Evolutionary conservation across 179 eudicot genomes (phyloP).

Genomic region (Patellifolia procumbens): DNA sequence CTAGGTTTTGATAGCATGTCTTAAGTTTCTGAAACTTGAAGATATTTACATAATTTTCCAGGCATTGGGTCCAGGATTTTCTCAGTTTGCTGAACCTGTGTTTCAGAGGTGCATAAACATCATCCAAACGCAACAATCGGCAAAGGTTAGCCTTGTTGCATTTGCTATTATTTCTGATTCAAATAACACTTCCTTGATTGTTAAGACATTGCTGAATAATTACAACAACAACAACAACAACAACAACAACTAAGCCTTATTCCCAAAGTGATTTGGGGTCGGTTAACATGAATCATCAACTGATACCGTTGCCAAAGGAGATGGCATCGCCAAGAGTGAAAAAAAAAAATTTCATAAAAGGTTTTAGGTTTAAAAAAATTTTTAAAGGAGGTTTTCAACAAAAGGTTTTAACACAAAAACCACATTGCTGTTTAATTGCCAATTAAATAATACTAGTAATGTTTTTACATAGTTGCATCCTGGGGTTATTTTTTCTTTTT

Average conservation of each 20-base stretch:
- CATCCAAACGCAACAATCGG: constrained; percentile 86
- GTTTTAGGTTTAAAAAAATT: no score
- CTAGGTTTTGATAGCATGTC: background rate
- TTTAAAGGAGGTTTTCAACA: no score
- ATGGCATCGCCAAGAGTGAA: no score
- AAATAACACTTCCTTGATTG: constrained; percentile 3
- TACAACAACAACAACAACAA: no score
- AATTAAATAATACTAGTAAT: background rate
- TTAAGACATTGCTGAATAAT: no score
- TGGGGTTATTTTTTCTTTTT: background rate
- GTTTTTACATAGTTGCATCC: background rate
- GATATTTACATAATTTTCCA: constrained; percentile 43
- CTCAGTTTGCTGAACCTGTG: constrained; percentile 92
- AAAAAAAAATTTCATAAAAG: no score
- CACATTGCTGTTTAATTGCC: background rate
- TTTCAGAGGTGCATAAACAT: constrained; percentile 92
- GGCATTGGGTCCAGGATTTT: constrained; percentile 92
- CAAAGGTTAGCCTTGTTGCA: constrained; percentile 54
- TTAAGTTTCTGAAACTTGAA: background rate
- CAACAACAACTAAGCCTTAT: no score
- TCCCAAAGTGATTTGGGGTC: no score
- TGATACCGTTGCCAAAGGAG: no score
- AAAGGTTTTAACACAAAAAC: no score
- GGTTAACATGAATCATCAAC: no score
- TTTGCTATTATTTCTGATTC: background rate